These are phyloP conservation scores for Chrysanthemum seticuspe DNA, from an alignment of 129 eudicot species.

Conservation along the genomic window DNA sequence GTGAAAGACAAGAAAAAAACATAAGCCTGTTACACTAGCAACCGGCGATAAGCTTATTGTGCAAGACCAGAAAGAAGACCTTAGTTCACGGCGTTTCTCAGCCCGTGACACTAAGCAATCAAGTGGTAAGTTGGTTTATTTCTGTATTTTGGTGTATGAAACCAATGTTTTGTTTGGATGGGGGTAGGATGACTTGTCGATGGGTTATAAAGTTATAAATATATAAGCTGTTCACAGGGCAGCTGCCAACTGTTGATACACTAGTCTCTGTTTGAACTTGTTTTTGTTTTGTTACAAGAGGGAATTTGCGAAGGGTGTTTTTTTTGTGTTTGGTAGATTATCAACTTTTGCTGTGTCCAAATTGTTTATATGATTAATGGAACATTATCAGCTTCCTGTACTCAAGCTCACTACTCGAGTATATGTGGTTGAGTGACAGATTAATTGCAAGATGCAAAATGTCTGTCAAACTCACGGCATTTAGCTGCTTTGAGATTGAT, in stretches of 20 bases:
- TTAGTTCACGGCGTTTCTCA: too few species aligned
- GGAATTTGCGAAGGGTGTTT: slow-evolving; percentile 4
- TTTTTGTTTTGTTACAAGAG: slow-evolving; percentile 8
- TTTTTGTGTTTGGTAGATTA: slow-evolving; percentile 4
- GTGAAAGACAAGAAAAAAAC: slow-evolving; percentile 37
- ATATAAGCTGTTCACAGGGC: slow-evolving; percentile 21
- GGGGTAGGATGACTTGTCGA: slow-evolving; percentile 5
- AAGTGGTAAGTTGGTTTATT: not conserved
- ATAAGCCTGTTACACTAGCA: too few species aligned
- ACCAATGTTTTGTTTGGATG: slow-evolving; percentile 8
- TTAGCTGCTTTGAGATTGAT: too few species aligned
- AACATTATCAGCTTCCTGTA: too few species aligned
- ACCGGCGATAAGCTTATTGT: too few species aligned
- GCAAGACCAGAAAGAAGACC: too few species aligned
- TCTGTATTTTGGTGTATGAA: not conserved
- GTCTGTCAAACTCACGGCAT: too few species aligned
- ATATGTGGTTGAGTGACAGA: too few species aligned
- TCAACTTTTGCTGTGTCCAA: not conserved
- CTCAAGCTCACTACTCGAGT: too few species aligned
- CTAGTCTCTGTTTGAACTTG: slow-evolving; percentile 5
- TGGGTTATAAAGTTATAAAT: slow-evolving; percentile 3
- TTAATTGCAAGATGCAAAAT: too few species aligned
- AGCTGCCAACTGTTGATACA: slow-evolving; percentile 22
- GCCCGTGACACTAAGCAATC: too few species aligned
- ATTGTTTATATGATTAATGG: too few species aligned